These are phyloP conservation scores for Ganoderma lingzhi DNA, from an alignment of 1,284 basidiomycete genomes.

Conservation along the genomic window DNA sequence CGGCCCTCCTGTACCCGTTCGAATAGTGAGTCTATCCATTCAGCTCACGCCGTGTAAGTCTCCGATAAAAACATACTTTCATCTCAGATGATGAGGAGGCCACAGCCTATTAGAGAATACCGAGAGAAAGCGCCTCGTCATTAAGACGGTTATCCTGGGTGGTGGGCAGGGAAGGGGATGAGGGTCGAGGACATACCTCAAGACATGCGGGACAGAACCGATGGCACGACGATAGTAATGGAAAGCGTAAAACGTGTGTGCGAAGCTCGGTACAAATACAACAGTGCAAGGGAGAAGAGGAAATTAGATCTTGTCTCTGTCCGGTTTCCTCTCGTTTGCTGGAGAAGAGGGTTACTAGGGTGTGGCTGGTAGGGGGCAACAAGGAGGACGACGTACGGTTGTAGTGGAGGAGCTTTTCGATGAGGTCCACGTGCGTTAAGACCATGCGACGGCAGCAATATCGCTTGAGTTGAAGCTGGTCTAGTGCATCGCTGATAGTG, in stretches of 20 bases:
- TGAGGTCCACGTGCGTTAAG: conserved; percentile 95
- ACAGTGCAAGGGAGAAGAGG: not conserved
- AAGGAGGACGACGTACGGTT: conserved; percentile 75
- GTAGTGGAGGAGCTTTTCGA: conserved; percentile 95
- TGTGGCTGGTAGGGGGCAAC: not conserved
- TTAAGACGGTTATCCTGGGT: not conserved
- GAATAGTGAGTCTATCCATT: conserved; percentile 17
- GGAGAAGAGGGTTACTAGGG: not conserved
- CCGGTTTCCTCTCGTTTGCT: conserved; percentile 39
- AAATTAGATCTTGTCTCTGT: conserved; percentile 20
- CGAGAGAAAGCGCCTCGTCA: too few relatives aligned
- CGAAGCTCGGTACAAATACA: not conserved
- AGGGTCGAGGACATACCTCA: not conserved
- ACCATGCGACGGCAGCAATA: conserved; percentile 99
- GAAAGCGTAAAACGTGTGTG: not conserved
- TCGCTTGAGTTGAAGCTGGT: conserved; percentile 89
- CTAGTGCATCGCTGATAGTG: conserved; percentile 82
- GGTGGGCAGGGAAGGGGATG: not conserved
- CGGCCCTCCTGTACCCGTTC: conserved; percentile 13
- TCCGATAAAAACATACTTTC: not conserved
- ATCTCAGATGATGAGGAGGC: conserved; percentile 5
- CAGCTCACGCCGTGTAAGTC: too few relatives aligned
- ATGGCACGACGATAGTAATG: not conserved
- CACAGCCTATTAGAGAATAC: not conserved
- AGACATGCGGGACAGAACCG: not conserved